Percentiles rank a stretch among this genome's conserved stretches.
Conservation (phyloP, 805 yeast species). For the Ogataea trehalophila region DNA sequence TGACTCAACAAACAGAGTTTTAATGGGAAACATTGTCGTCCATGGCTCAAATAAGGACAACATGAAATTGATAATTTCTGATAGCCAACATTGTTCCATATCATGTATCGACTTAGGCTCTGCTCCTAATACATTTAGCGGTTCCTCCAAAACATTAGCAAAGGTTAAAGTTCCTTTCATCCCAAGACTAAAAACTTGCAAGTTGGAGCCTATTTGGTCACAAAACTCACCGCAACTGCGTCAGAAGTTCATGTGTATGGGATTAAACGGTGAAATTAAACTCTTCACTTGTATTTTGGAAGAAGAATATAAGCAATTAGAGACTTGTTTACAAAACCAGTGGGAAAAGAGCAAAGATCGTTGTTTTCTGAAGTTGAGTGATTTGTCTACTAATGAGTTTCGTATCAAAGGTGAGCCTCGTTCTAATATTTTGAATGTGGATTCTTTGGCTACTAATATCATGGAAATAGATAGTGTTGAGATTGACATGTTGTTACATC, state of each 20-base stretch:
- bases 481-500: conserved; percentile 11
- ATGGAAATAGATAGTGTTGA: conserved; percentile 8
- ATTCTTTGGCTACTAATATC: conserved; percentile 11
- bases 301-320: conserved; percentile 5
- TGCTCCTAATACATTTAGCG: neutral
- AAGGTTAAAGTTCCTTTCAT: conserved; percentile 25
- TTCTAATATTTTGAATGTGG: conserved; percentile 11
- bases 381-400: conserved; percentile 6
- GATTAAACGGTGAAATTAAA: conserved; percentile 35
- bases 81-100: conserved; percentile 17
- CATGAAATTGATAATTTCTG: conserved; percentile 13
- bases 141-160: conserved; percentile 4
- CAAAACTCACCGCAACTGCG: conserved; percentile 1
- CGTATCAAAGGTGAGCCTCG: conserved; percentile 1
- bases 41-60: conserved; percentile 3
- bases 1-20: conserved; percentile 19
- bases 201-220: conserved; percentile 31
- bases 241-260: conserved; percentile 27
- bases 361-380: conserved; percentile 4
- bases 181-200: conserved; percentile 29
- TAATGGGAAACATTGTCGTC: conserved; percentile 20
- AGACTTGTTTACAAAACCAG: conserved; percentile 1
- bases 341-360: neutral
- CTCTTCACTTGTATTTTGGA: conserved; percentile 14
- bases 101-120: conserved; percentile 7